Conservation (phyloP, 108 stramenopile species). For the Nannochloropsis gaditana region DNA sequence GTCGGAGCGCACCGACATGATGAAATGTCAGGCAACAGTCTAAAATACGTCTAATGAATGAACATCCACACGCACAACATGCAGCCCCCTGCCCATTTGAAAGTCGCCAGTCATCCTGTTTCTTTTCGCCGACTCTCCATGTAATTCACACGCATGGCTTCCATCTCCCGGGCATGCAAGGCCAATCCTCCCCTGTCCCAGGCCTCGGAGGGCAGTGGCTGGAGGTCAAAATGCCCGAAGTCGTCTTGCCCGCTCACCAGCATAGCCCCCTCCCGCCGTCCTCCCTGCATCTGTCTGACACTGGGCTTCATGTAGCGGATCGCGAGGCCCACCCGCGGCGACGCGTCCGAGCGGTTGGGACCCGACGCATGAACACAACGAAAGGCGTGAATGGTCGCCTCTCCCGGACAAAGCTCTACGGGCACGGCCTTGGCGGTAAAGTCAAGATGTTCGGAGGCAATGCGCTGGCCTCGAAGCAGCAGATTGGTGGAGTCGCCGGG, state of each 20-base stretch:
- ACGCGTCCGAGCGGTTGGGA: background rate
- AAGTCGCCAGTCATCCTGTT: background rate
- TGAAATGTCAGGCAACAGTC: too few relatives aligned
- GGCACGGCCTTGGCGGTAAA: background rate
- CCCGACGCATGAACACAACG: slow-evolving; percentile 1
- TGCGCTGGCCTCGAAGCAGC: background rate
- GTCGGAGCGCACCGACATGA: too few relatives aligned
- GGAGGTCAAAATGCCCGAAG: background rate
- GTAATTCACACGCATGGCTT: background rate
- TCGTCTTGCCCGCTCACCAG: background rate
- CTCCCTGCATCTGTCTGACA: background rate
- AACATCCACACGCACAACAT: too few relatives aligned
- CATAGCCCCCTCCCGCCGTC: background rate
- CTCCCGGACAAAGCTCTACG: background rate
- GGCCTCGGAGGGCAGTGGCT: background rate
- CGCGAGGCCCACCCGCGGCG: background rate
- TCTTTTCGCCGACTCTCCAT: background rate
- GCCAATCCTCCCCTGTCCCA: background rate
- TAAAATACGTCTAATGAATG: too few relatives aligned
- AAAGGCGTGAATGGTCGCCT: slow-evolving; percentile 10
- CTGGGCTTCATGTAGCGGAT: slow-evolving; percentile 11
- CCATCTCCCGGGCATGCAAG: background rate
- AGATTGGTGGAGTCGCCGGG: background rate
- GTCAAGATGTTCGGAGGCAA: background rate
- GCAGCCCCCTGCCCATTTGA: too few relatives aligned